Conservation (phyloP, 2,329 filamentous ascomycete genomes). For the Penicillium expansum region DNA sequence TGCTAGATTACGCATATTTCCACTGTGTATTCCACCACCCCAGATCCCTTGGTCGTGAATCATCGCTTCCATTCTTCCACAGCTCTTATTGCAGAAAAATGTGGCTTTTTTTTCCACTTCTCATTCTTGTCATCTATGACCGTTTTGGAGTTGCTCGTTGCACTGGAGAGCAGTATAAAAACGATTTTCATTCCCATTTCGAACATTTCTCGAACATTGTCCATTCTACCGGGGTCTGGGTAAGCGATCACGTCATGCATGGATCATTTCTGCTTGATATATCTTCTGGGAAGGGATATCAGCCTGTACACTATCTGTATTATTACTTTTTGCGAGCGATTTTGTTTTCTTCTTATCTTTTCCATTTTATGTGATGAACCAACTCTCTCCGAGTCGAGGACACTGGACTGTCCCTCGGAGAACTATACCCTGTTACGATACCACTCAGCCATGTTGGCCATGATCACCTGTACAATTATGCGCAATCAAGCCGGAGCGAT, state of each 20-base stretch:
- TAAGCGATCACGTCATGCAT: not conserved
- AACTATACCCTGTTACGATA: constrained; percentile 12
- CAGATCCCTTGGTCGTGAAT: not conserved
- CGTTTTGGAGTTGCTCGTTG: constrained; percentile 12
- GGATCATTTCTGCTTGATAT: not conserved
- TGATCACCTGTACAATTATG: constrained; percentile 11
- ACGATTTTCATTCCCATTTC: constrained; percentile 15
- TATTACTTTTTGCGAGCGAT: constrained; percentile 4
- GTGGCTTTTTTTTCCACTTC: not conserved
- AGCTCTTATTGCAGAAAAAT: not conserved
- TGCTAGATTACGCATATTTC: not conserved
- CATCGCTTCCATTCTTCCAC: not conserved
- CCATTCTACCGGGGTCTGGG: constrained; percentile 1
- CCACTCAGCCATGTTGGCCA: constrained; percentile 5
- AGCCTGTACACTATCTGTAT: constrained; percentile 11
- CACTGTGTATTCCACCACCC: not conserved
- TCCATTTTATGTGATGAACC: not conserved
- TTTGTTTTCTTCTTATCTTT: not conserved
- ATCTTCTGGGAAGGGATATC: constrained; percentile 4
- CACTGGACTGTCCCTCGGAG: constrained; percentile 3
- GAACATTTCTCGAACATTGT: not conserved
- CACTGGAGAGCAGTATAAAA: constrained; percentile 17
- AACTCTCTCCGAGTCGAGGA: constrained; percentile 4
- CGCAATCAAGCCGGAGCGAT: not conserved
- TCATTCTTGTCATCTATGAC: constrained; percentile 9